Base-by-base conservation (phyloP, 2,329 filamentous ascomycete species). In the Sphaerostilbella broomeana region DNA sequence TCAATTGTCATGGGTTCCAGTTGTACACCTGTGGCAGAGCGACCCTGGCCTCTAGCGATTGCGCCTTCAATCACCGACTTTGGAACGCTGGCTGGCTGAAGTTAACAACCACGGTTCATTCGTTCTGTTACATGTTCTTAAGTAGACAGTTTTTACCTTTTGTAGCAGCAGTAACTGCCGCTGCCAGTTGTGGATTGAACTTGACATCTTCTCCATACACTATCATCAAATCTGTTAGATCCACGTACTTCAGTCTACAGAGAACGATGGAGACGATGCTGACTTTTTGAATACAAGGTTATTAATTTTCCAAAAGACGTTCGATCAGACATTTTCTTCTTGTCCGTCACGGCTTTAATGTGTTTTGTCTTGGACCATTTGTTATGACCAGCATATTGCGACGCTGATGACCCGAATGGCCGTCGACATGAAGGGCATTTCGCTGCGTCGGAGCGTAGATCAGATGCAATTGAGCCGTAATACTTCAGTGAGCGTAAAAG, bases 351-450 rank as follows among this genome's bases (percentile, higher is more conserved):
- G 36, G 83, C 88, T 63, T 98, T 98, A 61, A 92, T 87, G 62
- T 97, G 92, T 57, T 83, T 86, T 65, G 95, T 97, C 56, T 92
- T 94, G 42, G 87, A 88, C 92, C 92, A 98, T 59, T 88, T 84
- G 62, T 83, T 95, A 65, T 95, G 88, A 11, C 88, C 88, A 17
- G 83, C 81, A 45, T 65, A 62, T 11, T 63, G 55, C 6, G 52
- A 42, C 7, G 68, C 48, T 12, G 67, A 70, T 12, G 66, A 67
- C 40, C 60, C 60, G 44, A 82, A 70, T 24, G 60, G 54, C 38
- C 74, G 72, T 42, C 64, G 56, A 47, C 70, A 75, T 60, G 61
- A 62, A 26, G 60, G 62, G 49, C 73, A 78, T 48, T 71, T 43
- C 35, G 31, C 20, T 27, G 5, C 37, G 9, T 22, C 25, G 15